Conservation (phyloP, 164 flowering plant species). For the Tinospora cordifolia region DNA sequence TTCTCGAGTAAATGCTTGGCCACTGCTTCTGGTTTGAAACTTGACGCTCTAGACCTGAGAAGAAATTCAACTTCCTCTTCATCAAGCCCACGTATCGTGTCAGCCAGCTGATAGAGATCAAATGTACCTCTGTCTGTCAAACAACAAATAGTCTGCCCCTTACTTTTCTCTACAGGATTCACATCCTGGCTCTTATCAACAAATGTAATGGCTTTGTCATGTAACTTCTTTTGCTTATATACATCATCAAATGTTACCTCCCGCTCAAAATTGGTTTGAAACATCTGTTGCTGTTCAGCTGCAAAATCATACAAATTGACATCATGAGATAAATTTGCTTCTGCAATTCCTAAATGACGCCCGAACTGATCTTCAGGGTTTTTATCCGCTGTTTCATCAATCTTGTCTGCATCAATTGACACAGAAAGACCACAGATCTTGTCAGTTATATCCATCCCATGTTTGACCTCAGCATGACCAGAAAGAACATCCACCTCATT, state of each 20-base stretch:
- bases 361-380: conserved; percentile 11
- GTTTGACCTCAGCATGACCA: conserved; percentile 9
- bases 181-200: conserved; percentile 7
- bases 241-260: conserved; percentile 14
- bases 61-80: conserved; percentile 43
- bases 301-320: conserved; percentile 5
- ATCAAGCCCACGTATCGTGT: conserved; percentile 31
- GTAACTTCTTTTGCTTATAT: conserved; percentile 2
- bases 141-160: conserved; percentile 10
- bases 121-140: conserved; percentile 21
- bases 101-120: conserved; percentile 40
- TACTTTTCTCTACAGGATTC: conserved; percentile 14
- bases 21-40: conserved; percentile 15
- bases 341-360: conserved; percentile 15
- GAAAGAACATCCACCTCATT: conserved; percentile 11
- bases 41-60: conserved; percentile 28
- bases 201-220: not conserved
- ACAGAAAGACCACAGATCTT: conserved; percentile 2
- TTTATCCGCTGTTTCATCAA: conserved; percentile 7
- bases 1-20: conserved; percentile 9
- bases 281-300: conserved; percentile 1
- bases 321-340: conserved; percentile 9
- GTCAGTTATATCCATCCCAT: not conserved
- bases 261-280: conserved; percentile 10
- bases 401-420: conserved; percentile 6